Base-by-base conservation (phyloP, 1,284 basidiomycete species). In the Earliella scabrosa region DNA sequence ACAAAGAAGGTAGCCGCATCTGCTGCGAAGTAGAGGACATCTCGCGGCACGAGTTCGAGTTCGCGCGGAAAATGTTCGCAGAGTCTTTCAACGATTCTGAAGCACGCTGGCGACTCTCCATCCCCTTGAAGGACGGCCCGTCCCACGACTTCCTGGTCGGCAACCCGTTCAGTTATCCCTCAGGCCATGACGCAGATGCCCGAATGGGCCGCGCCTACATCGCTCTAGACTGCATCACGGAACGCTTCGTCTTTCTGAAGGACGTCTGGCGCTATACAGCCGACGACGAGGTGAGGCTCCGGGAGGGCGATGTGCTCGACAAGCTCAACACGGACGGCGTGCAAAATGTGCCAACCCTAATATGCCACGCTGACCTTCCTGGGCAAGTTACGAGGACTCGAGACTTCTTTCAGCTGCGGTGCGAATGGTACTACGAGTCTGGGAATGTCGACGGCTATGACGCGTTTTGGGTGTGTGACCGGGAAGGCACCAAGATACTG, bases 171-270 rank as follows among this genome's bases (percentile, higher is more conserved):
- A 18, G 16, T 8, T 4, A 36, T 20, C 36, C 14, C 16, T 21
- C 18, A 8, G 4, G 13, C 6, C 31, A 38, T n/a, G n/a, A n/a
- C n/a, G n/a, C n/a, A 8, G 26, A 35, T 31, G 20, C 18, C 3
- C 55, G 55, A 18, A 49, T 26, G 10, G 49, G 41, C 21, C 45
- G 47, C 9, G 26, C 34, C 18, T 58, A 41, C 43, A 31, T 58
- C 10, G 56, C 51, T 18, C 41, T 45, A 16, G 51, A 58, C 32
- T 20, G 35, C 45, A 13, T 14, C 10, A 39, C 31, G n/a, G 21
- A 9, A 4, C n/a, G 39, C 29, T 45, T 59, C 20, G 52, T 55
- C 7, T 55, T 51, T 29, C 50, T 59, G 20, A 55, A 55, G 45
- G 58, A 55, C 20, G 31, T 45, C 3, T 59, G 58, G 58, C 43